These are phyloP conservation scores for Diaporthe aspalathi DNA, from an alignment of 2,329 filamentous ascomycete genomes.

Conservation along the genomic window DNA sequence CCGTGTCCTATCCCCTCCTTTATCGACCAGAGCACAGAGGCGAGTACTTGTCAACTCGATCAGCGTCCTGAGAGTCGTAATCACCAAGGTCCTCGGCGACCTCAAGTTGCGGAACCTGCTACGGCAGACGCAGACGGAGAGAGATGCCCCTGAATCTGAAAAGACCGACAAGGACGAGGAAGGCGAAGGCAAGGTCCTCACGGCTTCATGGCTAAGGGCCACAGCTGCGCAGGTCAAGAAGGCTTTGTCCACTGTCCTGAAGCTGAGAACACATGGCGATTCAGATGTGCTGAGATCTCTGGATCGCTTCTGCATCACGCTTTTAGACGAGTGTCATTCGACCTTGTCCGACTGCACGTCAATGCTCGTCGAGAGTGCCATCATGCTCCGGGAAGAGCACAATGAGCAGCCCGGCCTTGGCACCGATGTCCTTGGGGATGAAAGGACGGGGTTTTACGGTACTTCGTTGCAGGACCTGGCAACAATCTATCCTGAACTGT, in stretches of 20 bases:
- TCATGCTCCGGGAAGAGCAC: constrained; percentile 70
- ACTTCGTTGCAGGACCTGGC: constrained; percentile 63
- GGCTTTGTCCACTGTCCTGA: constrained; percentile 81
- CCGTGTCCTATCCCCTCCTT: constrained; percentile 77
- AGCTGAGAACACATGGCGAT: constrained; percentile 77
- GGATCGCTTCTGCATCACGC: constrained; percentile 75
- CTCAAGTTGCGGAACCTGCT: constrained; percentile 63
- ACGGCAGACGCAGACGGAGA: constrained; percentile 49
- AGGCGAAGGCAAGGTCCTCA: constrained; percentile 54
- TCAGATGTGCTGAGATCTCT: constrained; percentile 76
- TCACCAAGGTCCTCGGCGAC: constrained; percentile 69
- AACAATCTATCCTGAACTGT: constrained; percentile 63
- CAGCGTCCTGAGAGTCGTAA: constrained; percentile 64
- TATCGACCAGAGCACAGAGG: constrained; percentile 63
- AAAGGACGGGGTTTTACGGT: constrained; percentile 55
- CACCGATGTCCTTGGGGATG: constrained; percentile 34
- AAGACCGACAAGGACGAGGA: constrained; percentile 47
- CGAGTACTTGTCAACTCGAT: constrained; percentile 74
- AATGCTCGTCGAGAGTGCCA: constrained; percentile 84
- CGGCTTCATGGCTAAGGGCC: constrained; percentile 78
- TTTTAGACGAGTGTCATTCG: constrained; percentile 82
- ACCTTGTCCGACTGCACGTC: constrained; percentile 76
- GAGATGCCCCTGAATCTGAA: constrained; percentile 18
- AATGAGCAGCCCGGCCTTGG: constrained; percentile 48
- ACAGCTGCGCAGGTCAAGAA: constrained; percentile 85